Evolutionary conservation across 441 rosid species (phyloP), one percentile per base, ranked within the genome.

Genomic region (Erodium texanum): DNA sequence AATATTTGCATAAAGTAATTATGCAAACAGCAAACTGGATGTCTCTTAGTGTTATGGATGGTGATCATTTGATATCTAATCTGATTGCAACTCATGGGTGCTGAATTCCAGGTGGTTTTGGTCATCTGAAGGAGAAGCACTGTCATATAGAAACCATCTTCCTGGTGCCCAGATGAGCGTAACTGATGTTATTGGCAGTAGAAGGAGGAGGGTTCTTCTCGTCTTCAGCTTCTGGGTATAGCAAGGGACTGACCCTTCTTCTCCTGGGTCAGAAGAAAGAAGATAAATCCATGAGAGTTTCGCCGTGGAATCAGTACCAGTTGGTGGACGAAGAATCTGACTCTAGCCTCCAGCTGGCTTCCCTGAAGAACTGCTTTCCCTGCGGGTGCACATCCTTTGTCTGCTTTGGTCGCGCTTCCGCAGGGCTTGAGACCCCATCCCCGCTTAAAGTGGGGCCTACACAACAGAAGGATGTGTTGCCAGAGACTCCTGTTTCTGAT

Each of bases 191-290:
- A 86, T 84, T 91, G 71, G 92, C 96, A 86, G 93, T 85, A 77
- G 99, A 91, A 86, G 97, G 97, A 82, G 97, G 99, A 84, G 96
- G 96, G 61, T 91, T 93, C 83, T 93, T 93, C 93, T 91, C 96
- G 82, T 84, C 99, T 78, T 91, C 99, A 66, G 93, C 96, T 66
- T 88, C 96, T 71, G 99, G 99, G 73, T 88, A 90, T 86, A 93
- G 96, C 71, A 91, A 83, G 81, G 96, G 96, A 38, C 74, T 93
- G 78, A 72, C 97, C 84, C 97, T 93, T 82, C 95, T 93, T 71
- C 81, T 93, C 52, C 67, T 93, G 78, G 97, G 99, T 74, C 96
- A 88, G 72, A 88, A 81, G 80, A 82, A 82, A 69, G 96, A 88
- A 67, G 90, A 86, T 65, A 86, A 81, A 77, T 85, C 96, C 83